Evolutionary conservation across 441 rosid genomes (phyloP), one percentile per base, ranked within the genome.

Genomic region (Aquilaria agallochum): DNA sequence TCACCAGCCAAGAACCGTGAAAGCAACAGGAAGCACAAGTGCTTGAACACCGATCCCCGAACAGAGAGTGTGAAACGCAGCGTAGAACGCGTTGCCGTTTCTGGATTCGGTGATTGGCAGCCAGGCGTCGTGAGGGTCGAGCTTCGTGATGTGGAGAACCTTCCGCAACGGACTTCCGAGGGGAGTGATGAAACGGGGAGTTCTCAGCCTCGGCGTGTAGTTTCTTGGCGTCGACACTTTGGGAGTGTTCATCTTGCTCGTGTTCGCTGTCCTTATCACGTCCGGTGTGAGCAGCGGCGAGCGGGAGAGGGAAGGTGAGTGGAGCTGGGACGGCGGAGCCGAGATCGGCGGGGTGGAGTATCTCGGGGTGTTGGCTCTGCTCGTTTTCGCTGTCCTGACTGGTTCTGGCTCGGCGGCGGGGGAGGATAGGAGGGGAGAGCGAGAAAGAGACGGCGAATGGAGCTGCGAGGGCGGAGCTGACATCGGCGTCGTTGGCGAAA

Each of bases 21-120:
- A 84, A 50, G 94, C 88, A 34, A 87, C 82, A 4, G 93, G 93
- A 32, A 87, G 87, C 6, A 79, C 57, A 11, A 87, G 90, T n/a
- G 88, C 94, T 60, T 84, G 94, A 59, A 73, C 30, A 36, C 94
- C 94, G 59, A 87, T 80, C 20, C 90, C 90, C 0, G 94, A 83
- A 56, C 90, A 87, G 15, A 87, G 94, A 50, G 76, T 74, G 15
- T 87, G 90, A 78, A 87, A 84, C 46, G 85, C 90, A 1, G 93
- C 86, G 55, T 84, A 84, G 62, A 58, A 76, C 2, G 83, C 76
- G 45, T 87, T 87, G 12, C 90, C 93, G 51, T 87, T 87, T 47
- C 90, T 63, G 0, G 90, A 87, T 66, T 87, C 86, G 0, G 90
- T 87, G 65, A 87, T 84, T 0, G 90, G 87, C 44, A 87, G 94